Evolutionary conservation across 306 rosid species (phyloP), one percentile per base, ranked within the genome.

Genomic region (Cucurbita pepo): DNA sequence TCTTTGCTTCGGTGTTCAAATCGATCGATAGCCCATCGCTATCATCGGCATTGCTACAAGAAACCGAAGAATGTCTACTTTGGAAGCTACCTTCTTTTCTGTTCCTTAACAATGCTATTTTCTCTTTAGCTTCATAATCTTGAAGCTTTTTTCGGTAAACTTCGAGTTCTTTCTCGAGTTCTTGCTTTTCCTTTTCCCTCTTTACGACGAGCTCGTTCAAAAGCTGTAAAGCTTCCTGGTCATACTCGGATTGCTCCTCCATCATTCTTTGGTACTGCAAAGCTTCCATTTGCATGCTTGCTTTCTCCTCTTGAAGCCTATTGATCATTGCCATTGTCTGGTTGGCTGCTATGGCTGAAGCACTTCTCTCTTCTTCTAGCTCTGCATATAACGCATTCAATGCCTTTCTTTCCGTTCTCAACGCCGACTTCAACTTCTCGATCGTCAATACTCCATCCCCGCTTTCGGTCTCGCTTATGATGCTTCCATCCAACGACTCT

Each of bases 311-410:
- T 75, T 95, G 99, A 63, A 91, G 89, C 90, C 97, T 82, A 79
- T 91, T 95, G 73, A 95, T 95, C 99, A 95, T 91, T 18, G 97
- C 97, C 99, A 95, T 91, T 65, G 99, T 91, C 65, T 95, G 99
- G 78, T 86, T 91, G 9, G 99, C 95, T 43, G 97, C 96, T 77
- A 86, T 76, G 5, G 97, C 99, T 55, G 96, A 89, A 62, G 99
- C 97, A 80, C 88, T 91, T 81, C 99, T 88, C 92, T 95, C 99
- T 86, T 89, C 97, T 81, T 95, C 99, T 61, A 95, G 85, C 78
- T 95, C 99, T 58, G 85, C 76, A 67, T 95, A 95, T 13, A 95
- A 69, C 50, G 85, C 85, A 59, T 81, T 86, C 47, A 91, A 86
- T 21, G 91, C 92, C 73, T 86, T 86, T 51, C 97, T 78, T 82